Evolutionary conservation across 768 basidiomycete genomes (phyloP).

Genomic region (Xerocomellus chrysenteron): DNA sequence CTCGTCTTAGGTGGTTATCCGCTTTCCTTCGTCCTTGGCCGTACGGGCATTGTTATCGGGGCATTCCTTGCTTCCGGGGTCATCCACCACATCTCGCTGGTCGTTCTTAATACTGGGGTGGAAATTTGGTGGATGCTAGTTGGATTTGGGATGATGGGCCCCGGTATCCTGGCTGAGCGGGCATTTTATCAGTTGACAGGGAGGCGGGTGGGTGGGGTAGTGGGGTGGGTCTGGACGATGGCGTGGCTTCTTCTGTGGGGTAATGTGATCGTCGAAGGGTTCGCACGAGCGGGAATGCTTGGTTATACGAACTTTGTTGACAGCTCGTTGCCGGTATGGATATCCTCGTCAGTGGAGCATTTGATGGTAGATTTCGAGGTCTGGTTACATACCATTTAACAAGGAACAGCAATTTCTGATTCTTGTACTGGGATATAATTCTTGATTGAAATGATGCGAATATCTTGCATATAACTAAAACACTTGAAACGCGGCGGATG

Average conservation of each 20-base stretch:
- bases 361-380: neutral
- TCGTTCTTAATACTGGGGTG: neutral
- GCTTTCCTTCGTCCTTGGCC: neutral
- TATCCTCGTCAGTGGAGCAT: neutral
- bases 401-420: neutral
- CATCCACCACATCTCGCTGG: neutral
- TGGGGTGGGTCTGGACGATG: constrained; percentile 2
- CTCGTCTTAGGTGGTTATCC: neutral
- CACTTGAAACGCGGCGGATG: no score
- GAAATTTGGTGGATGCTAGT: neutral
- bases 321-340: neutral
- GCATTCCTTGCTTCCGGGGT: neutral
- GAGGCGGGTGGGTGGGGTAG: neutral
- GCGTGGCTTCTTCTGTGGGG: neutral
- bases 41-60: neutral
- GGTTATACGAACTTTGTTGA: neutral
- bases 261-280: neutral
- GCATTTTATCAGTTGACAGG: neutral
- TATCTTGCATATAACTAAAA: neutral
- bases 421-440: neutral
- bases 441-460: neutral
- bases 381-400: neutral
- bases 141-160: constrained; percentile 5
- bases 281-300: neutral
- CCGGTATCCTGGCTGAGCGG: neutral